Conservation (phyloP, 176 grass and related monocot genomes). For the Bothriochloa decipiens region DNA sequence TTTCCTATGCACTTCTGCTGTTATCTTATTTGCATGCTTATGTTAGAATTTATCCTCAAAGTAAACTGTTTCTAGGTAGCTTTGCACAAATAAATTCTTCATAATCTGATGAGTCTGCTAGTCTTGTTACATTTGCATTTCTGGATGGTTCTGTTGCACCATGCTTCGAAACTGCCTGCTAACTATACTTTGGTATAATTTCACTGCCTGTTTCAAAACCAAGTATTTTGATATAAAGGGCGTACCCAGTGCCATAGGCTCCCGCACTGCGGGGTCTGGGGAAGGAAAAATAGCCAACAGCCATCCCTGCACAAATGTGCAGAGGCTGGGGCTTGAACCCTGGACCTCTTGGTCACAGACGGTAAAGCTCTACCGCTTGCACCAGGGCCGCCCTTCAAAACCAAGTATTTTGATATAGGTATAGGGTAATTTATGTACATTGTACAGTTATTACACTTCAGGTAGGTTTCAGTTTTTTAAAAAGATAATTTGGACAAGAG, state of each 20-base stretch:
- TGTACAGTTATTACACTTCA: neutral
- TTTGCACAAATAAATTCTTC: neutral
- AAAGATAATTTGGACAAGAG: constrained; percentile 4
- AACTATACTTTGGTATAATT: constrained; percentile 5
- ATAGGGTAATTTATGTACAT: neutral
- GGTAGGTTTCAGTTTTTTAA: neutral
- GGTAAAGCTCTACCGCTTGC: no score
- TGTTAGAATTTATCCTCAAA: constrained; percentile 29
- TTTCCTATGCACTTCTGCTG: constrained; percentile 12
- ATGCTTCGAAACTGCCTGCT: constrained; percentile 22
- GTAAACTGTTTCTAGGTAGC: neutral
- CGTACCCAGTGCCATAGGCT: no score
- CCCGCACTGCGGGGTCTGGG: no score
- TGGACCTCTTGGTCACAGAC: no score
- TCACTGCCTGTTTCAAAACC: neutral
- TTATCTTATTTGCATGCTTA: constrained; percentile 9
- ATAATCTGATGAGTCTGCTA: neutral
- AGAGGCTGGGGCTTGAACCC: no score
- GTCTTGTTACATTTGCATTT: neutral
- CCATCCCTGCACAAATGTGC: no score
- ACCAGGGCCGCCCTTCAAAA: no score
- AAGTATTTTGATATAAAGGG: constrained; percentile 22
- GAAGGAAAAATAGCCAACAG: no score
- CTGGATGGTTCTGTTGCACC: neutral
- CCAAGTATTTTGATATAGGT: constrained; percentile 14